Evolutionary conservation across 306 rosid genomes (phyloP).

Genomic region (Cucurbita maxima): DNA sequence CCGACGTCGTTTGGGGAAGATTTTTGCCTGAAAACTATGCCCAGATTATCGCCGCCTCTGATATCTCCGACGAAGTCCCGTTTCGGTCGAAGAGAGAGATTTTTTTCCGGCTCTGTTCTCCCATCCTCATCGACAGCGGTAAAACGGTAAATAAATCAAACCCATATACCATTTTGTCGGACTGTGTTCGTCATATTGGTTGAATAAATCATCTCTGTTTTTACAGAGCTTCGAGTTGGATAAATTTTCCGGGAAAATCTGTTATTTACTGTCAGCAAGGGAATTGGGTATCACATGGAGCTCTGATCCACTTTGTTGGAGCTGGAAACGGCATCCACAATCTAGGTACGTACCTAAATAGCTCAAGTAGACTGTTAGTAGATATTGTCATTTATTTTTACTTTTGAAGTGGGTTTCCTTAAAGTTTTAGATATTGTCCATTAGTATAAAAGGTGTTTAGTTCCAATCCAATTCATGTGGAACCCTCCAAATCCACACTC

Average conservation of each 20-base stretch:
- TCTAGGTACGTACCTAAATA: constrained; percentile 16
- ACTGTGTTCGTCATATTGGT: no score
- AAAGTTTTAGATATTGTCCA: no score
- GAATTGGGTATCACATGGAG: constrained; percentile 37
- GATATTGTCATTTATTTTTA: no score
- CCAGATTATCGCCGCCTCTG: constrained; percentile 17
- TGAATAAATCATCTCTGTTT: no score
- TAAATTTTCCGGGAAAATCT: constrained; percentile 23
- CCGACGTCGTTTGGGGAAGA: constrained; percentile 41
- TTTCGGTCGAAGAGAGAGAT: constrained; percentile 33
- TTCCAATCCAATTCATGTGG: no score
- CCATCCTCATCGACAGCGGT: constrained; percentile 35
- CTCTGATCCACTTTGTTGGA: constrained; percentile 34
- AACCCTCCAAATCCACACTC: no score
- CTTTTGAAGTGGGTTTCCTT: no score
- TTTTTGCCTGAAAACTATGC: constrained; percentile 38
- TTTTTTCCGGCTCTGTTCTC: constrained; percentile 22
- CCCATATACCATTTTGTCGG: neutral
- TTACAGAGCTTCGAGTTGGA: constrained; percentile 40
- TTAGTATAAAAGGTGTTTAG: no score
- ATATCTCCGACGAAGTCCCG: constrained; percentile 4
- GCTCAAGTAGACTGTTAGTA: no score
- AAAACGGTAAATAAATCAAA: constrained; percentile 19
- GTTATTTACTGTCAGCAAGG: constrained; percentile 34
- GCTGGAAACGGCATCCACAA: constrained; percentile 28